phyloP scores from a whole-genome alignment of 768 basidiomycete genomes.

The Tremella mesenterica region DNA sequence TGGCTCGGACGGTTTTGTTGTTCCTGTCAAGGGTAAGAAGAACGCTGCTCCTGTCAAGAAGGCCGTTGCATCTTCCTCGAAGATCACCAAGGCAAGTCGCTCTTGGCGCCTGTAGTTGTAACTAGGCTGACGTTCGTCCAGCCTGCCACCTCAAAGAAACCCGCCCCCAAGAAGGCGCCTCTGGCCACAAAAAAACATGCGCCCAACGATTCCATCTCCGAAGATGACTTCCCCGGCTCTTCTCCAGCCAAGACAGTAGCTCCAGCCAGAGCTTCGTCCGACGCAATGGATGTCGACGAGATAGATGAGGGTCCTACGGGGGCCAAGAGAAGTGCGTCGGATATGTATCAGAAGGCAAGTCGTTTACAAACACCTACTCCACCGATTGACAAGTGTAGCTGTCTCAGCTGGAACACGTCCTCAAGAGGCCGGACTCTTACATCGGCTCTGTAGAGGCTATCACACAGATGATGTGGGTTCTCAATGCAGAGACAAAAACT shows the following conservation, averaged over 20 bases:
- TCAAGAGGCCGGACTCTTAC: constrained; percentile 52
- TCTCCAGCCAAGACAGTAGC: constrained; percentile 53
- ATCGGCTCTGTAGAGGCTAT: constrained; percentile 91
- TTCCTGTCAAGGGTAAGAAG: constrained; percentile 18
- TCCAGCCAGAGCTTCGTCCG: constrained; percentile 48
- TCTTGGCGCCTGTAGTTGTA: too few species aligned
- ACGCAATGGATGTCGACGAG: constrained; percentile 18
- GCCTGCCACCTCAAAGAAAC: constrained; percentile 23
- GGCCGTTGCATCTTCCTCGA: constrained; percentile 10
- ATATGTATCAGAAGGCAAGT: constrained; percentile 78
- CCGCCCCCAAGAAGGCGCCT: constrained; percentile 22
- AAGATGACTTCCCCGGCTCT: constrained; percentile 14
- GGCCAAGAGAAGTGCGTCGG: constrained; percentile 66
- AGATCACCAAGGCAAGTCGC: constrained; percentile 15
- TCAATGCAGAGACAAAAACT: constrained; percentile 69
- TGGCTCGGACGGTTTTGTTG: constrained; percentile 31
- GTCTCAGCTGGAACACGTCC: constrained; percentile 80
- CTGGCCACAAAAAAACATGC: constrained; percentile 35
- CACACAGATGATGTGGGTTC: constrained; percentile 87
- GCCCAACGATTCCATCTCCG: constrained; percentile 37
- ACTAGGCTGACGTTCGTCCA: constrained; percentile 3
- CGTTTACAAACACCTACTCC: background rate
- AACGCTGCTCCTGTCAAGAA: constrained; percentile 17
- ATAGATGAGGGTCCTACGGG: constrained; percentile 25
- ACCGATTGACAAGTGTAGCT: constrained; percentile 52